phyloP scores from a whole-genome alignment of 257 asterid genomes.

The Gentiana macrophylla region DNA sequence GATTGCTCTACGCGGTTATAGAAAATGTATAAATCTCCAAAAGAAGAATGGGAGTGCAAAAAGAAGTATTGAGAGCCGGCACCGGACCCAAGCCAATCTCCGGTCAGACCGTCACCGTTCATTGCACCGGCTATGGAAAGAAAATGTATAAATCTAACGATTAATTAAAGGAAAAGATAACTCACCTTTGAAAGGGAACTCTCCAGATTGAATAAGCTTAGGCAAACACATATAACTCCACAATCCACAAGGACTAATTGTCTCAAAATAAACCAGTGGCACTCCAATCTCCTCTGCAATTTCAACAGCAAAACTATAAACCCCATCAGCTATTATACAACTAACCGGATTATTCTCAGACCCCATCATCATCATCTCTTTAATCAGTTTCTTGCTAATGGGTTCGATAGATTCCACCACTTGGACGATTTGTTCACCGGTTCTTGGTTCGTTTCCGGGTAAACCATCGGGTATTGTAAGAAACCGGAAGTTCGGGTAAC shows the following conservation, averaged over 20 bases:
- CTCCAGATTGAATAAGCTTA: conserved; percentile 44
- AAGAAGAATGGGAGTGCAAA: too few species aligned
- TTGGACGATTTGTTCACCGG: conserved; percentile 17
- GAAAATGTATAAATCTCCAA: too few species aligned
- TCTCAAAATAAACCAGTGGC: conserved; percentile 38
- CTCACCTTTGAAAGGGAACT: conserved; percentile 48
- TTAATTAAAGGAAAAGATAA: neutral
- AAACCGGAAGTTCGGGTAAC: conserved; percentile 27
- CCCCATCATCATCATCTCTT: conserved; percentile 25
- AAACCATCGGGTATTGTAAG: conserved; percentile 48
- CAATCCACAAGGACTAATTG: conserved; percentile 48
- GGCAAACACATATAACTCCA: conserved; percentile 53
- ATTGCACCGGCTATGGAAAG: too few species aligned
- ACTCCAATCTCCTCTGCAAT: conserved; percentile 24
- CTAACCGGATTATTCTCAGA: conserved; percentile 17
- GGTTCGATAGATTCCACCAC: conserved; percentile 26
- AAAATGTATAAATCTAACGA: neutral
- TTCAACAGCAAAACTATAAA: conserved; percentile 32
- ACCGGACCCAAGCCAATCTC: too few species aligned
- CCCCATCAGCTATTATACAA: conserved; percentile 48
- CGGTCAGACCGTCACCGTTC: too few species aligned
- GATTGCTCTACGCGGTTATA: too few species aligned
- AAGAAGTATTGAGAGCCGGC: too few species aligned
- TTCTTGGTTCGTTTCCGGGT: conserved; percentile 31
- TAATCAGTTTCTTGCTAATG: conserved; percentile 22